A percentile compares a stretch with the other conserved stretches of the same genome.
Conservation (phyloP, 768 basidiomycete species). For the Termitomyces sp. region DNA sequence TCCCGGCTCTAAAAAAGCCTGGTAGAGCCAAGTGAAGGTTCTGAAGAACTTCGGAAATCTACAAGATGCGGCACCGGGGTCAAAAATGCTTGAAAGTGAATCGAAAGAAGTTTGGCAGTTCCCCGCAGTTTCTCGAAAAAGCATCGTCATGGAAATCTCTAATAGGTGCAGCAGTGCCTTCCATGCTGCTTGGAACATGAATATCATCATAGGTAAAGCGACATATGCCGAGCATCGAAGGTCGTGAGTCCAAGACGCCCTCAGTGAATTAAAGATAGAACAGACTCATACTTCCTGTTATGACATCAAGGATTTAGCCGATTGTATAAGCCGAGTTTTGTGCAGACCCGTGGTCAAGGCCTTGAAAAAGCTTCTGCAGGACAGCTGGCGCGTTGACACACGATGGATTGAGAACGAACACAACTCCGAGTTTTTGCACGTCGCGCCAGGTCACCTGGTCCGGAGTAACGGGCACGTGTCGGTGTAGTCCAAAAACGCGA, state of each 20-base stretch:
- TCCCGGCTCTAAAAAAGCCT: not conserved
- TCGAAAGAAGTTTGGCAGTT: not conserved
- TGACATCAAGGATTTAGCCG: not conserved
- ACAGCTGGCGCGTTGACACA: not conserved
- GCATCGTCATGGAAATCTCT: no score
- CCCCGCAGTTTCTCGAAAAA: no score
- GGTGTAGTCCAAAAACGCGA: not conserved
- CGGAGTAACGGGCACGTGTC: not conserved
- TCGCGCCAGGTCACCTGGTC: not conserved
- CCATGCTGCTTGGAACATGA: no score
- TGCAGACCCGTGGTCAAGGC: not conserved
- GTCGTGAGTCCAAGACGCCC: not conserved
- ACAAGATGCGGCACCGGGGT: not conserved
- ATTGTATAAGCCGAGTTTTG: no score
- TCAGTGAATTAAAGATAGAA: not conserved
- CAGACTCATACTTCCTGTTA: not conserved
- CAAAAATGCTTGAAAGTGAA: not conserved
- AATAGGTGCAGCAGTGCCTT: not conserved
- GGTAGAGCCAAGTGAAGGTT: slow-evolving; percentile 1
- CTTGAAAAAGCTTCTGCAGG: not conserved
- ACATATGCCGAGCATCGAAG: not conserved
- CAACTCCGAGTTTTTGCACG: not conserved
- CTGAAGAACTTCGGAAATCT: slow-evolving; percentile 13
- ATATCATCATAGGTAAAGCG: not conserved
- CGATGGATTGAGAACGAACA: no score